Evolutionary conservation across 2,329 filamentous ascomycete genomes (phyloP).

Genomic region (Drechslerella dactyloides): DNA sequence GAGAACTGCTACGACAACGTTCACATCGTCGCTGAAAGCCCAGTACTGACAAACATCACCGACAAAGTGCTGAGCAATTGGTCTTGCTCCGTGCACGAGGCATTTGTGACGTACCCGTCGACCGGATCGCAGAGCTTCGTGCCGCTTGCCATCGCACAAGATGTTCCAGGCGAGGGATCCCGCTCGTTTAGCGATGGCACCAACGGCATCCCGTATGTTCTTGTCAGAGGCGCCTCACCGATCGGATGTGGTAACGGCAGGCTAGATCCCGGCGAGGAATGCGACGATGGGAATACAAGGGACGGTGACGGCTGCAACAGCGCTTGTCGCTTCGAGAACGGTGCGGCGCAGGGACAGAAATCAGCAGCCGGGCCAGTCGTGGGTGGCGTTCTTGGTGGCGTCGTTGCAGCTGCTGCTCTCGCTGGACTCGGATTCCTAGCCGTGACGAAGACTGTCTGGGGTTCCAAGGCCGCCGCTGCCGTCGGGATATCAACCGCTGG

Average conservation of each 20-base stretch:
- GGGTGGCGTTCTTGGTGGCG: slow-evolving; percentile 22
- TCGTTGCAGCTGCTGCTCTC: slow-evolving; percentile 22
- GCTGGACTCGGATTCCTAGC: slow-evolving; percentile 34
- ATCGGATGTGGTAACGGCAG: slow-evolving; percentile 59
- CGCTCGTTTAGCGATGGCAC: slow-evolving; percentile 58
- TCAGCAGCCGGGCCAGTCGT: slow-evolving; percentile 19
- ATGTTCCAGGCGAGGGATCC: slow-evolving; percentile 57
- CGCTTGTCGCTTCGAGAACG: slow-evolving; percentile 55
- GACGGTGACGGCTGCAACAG: slow-evolving; percentile 58
- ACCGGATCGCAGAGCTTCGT: slow-evolving; percentile 56
- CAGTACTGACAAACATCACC: slow-evolving; percentile 57
- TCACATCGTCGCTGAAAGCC: slow-evolving; percentile 59
- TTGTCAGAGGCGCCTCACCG: slow-evolving; percentile 59
- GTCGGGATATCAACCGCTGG: slow-evolving; percentile 24
- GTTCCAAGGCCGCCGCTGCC: slow-evolving; percentile 31
- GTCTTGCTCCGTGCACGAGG: slow-evolving; percentile 60
- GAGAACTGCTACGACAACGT: slow-evolving; percentile 58
- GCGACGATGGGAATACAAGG: slow-evolving; percentile 59
- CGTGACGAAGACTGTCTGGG: slow-evolving; percentile 24
- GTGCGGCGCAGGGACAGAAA: neutral
- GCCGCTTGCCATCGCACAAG: slow-evolving; percentile 59
- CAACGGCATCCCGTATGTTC: slow-evolving; percentile 60
- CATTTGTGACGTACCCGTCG: slow-evolving; percentile 59
- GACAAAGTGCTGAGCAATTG: slow-evolving; percentile 59
- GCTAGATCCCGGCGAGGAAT: slow-evolving; percentile 59